Base-by-base conservation (phyloP, 768 basidiomycete genomes). In the Russula sp. region DNA sequence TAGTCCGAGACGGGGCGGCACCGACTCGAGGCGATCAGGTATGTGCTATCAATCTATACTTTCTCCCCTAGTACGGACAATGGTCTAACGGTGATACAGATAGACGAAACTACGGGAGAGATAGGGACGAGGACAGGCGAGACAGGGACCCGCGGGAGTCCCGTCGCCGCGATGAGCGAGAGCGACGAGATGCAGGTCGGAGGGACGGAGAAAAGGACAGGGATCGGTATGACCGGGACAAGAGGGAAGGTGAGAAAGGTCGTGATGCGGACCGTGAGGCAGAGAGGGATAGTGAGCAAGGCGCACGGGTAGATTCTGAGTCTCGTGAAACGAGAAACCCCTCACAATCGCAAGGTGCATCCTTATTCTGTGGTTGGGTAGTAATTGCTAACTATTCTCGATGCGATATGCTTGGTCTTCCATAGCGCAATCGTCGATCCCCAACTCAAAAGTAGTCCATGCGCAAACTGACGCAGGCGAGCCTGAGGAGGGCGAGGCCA, bases 401-500 rank as follows among this genome's bases (percentile, higher is more conserved):
- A 45, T 18, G 13, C 42, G n/a, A 41, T 46, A 11, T 52, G 36
- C 22, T 10, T 14, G 39, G 29, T 22, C 58, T 45, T 25, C 32
- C 20, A 32, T 38, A 62, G 56, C 43, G n/a, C 45, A 47, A 34
- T 54, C 59, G 9, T 60, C 52, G 5, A 25, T 25, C 4, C 14
- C 56, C 13, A 11, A 11, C 50, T 34, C 61, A 49, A 56, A 61
- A 34, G 52, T 50, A 56, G 14, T 58, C 52, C 36, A 65, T 42
- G 47, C 49, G 49, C 20, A 25, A 47, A 25, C 5, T 47, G 59
- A 45, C 48, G 39, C 41, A 69, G 84, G 86, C 61, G 81, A 76
- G 25, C 76, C 73, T 43, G 78, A 81, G 67, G 80, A 78, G 45
- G 78, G 75, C 39, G 77, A 80, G 66, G 75, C 73, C 10, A 78